Conservation (phyloP, 148 eudicot genomes). For the Arbutus unedo region DNA sequence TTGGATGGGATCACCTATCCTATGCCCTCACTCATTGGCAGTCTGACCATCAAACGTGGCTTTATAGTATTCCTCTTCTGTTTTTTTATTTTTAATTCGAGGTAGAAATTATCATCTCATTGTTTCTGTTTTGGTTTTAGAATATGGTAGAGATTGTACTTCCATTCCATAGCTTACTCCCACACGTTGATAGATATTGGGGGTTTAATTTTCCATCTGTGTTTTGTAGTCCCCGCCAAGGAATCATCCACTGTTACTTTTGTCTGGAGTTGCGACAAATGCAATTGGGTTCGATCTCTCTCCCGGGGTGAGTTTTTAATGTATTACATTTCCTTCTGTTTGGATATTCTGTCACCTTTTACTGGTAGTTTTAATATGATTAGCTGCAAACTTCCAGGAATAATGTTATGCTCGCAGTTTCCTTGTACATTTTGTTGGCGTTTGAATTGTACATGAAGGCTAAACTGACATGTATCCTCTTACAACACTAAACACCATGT, state of each 20-base stretch:
- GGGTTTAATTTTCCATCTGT: background rate
- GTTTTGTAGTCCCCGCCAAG: constrained; percentile 50
- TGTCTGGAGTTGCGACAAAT: constrained; percentile 96
- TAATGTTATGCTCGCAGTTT: background rate
- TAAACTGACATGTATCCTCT: background rate
- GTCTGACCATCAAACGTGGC: background rate
- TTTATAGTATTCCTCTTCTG: background rate
- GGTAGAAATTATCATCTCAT: too few relatives aligned
- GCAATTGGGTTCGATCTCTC: constrained; percentile 95
- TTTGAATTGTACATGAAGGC: background rate
- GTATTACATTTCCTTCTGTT: background rate
- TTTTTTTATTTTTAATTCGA: background rate
- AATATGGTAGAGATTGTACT: background rate
- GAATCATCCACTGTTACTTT: constrained; percentile 81
- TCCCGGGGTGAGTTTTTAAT: constrained; percentile 59
- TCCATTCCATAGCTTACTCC: background rate
- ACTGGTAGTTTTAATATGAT: background rate
- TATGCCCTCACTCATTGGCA: background rate
- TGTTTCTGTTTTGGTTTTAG: background rate
- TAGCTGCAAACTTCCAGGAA: constrained; percentile 5
- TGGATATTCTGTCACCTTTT: too few relatives aligned
- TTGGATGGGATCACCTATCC: background rate
- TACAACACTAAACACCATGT: background rate
- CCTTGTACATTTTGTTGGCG: background rate
- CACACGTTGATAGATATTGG: background rate